Base-by-base conservation (phyloP, 2,329 filamentous ascomycete genomes). In the Hypoxylon sp. region DNA sequence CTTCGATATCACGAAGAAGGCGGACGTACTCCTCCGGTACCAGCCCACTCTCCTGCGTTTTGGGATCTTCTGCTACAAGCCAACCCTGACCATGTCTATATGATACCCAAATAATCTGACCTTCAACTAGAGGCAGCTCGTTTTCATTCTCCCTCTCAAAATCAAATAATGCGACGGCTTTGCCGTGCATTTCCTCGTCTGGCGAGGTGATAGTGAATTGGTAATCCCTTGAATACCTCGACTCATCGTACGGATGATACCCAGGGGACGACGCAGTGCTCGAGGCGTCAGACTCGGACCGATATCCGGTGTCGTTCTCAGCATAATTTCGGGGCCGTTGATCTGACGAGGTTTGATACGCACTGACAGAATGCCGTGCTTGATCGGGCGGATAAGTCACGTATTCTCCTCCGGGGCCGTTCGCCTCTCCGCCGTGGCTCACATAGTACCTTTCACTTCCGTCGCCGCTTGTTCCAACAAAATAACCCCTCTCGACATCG, bases 1-100 rank as follows among this genome's bases (percentile, higher is more conserved):
- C 94, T 78, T 97, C 94, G 59, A 98, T 97, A 74, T 98, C 94
- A 50, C 94, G 89, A 65, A 99, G 85, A 47, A 99, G 83, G 14
- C 96, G 90, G 43, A 99, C 96, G 76, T 98, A 99, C 78, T 96
- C 94, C 79, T 99, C 96, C 0, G 96, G 96, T 1, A 99, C 96
- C 34, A 99, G 85, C 0, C 96, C 96, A 74, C 93, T 97, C 80
- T 99, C 96, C 70, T 89, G 93, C 0, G 94, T 97, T 78, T 93
- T 94, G 11, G 95, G 94, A 75, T 99, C 96, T 80, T 97, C 93
- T 3, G 96, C 96, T 23, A 99, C 96, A 54, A 99, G 85, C 96
- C 96, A 99, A 59, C 96, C 96, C 80, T 98, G 94, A 14, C 95
- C 95, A 76, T 98, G 94, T 45, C 96, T 88, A 78, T 98, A 99